Base-by-base conservation (phyloP, 2,329 filamentous ascomycete species). In the Paecilomyces formosus region DNA sequence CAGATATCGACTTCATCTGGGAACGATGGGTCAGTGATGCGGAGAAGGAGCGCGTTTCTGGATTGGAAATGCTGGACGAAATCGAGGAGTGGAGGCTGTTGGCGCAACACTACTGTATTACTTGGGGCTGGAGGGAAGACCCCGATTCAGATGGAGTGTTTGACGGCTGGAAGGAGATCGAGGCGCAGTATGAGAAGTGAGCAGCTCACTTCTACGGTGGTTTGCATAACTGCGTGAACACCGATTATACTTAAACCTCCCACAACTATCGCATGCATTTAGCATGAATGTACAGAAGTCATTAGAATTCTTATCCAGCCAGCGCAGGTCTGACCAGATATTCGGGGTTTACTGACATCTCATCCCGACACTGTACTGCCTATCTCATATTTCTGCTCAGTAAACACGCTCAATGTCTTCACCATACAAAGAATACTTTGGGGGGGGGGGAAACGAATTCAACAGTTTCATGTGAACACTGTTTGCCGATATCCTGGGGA, bases 41-140 rank as follows among this genome's bases (percentile, higher is more conserved):
- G 1, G 93, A 97, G 74, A 92, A 90, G 74, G 87, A 89, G 68
- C 80, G 92, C 54, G 85, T 97, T 1, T 88, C 92, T 63, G 74
- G 78, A 11, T 72, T 97, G 26, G 92, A 99, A 72, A 92, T 94
- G 67, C 74, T 99, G 62, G 94, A 99, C 75, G 94, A 99, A 75
- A 82, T 97, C 24, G 94, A 99, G 74, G 94, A 99, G 76, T 96
- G 94, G 88, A 82, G 88, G 67, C 74, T 99, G 65, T 75, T 99
- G 65, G 90, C 92, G 0, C 85, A 83, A 63, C 94, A 99, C 78
- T 99, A 99, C 69, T 86, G 92, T 63, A 82, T 99, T 51, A 87
- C 86, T 3, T 97, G 93, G 93, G 94, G 87, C 1, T 95, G 89
- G 84, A 86, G 84, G 65, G 85, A 86, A 31, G 71, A 68, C 1